Evolutionary conservation across 352 stramenopile genomes (phyloP).

Genomic region (Phytophthora multivora): DNA sequence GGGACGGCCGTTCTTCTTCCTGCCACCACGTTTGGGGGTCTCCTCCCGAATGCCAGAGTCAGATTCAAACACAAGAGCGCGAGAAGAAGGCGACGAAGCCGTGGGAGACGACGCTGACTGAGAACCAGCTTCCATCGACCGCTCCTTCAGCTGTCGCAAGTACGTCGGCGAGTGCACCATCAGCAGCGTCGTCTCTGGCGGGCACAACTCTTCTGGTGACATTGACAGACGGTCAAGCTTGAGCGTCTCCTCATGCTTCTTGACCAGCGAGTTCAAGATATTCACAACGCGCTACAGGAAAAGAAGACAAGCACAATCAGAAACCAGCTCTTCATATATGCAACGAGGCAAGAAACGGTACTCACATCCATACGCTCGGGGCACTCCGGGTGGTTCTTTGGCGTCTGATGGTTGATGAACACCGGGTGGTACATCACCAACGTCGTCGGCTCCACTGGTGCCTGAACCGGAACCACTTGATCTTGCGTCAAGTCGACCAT

Average conservation of each 20-base stretch:
- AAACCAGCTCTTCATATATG: neutral
- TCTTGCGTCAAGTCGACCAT: constrained; percentile 83
- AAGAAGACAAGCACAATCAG: constrained; percentile 18
- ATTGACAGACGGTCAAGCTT: constrained; percentile 72
- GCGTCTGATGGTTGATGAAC: constrained; percentile 86
- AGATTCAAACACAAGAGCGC: constrained; percentile 79
- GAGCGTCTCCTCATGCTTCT: constrained; percentile 67
- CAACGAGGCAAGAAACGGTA: constrained; percentile 12
- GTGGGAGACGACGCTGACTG: constrained; percentile 41
- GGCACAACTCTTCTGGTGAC: constrained; percentile 75
- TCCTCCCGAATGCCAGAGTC: constrained; percentile 67
- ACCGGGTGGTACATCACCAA: constrained; percentile 84
- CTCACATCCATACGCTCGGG: constrained; percentile 80
- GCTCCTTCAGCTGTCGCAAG: constrained; percentile 73
- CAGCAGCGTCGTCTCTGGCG: constrained; percentile 73
- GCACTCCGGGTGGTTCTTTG: constrained; percentile 83
- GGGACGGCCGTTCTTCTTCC: constrained; percentile 43
- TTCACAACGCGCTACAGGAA: constrained; percentile 65
- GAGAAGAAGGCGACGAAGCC: constrained; percentile 40
- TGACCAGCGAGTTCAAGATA: constrained; percentile 63
- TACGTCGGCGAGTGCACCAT: constrained; percentile 88
- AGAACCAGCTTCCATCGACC: constrained; percentile 55
- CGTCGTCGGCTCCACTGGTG: constrained; percentile 51
- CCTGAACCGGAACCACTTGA: constrained; percentile 28
- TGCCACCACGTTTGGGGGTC: constrained; percentile 31